These are phyloP conservation scores for Leccinum obscurum DNA, from an alignment of 768 basidiomycete species.

Conservation along the genomic window DNA sequence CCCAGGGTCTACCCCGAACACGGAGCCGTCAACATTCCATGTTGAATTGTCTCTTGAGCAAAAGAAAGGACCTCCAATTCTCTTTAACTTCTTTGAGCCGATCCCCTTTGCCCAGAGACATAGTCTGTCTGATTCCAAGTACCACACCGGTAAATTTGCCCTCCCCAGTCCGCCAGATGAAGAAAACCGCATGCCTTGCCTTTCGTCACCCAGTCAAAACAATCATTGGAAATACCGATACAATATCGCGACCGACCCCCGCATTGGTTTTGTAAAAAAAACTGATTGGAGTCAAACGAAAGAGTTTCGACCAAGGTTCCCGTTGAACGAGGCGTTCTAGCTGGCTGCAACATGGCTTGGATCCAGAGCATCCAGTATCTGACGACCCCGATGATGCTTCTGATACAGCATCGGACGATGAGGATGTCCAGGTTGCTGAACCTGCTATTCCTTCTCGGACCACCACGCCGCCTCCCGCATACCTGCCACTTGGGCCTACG, in stretches of 20 bases:
- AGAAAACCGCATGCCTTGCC: slow-evolving; percentile 35
- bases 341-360: slow-evolving; percentile 53
- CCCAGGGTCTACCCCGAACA: slow-evolving; percentile 50
- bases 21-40: slow-evolving; percentile 53
- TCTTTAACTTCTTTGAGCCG: slow-evolving; percentile 57
- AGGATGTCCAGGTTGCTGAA: slow-evolving; percentile 36
- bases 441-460: slow-evolving; percentile 45
- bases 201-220: slow-evolving; percentile 17
- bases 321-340: slow-evolving; percentile 38
- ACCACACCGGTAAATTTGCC: slow-evolving; percentile 69
- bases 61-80: slow-evolving; percentile 16
- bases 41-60: slow-evolving; percentile 43
- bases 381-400: slow-evolving; percentile 40
- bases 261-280: slow-evolving; percentile 65
- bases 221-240: slow-evolving; percentile 56
- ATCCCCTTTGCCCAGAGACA: slow-evolving; percentile 73
- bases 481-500: slow-evolving; percentile 68
- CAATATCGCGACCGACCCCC: slow-evolving; percentile 64
- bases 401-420: slow-evolving; percentile 42
- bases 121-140: slow-evolving; percentile 68
- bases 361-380: slow-evolving; percentile 36
- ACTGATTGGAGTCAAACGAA: slow-evolving; percentile 71
- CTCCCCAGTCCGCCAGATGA: slow-evolving; percentile 64
- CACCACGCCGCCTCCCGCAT: slow-evolving; percentile 68
- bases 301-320: slow-evolving; percentile 40